Evolutionary conservation across 1,284 basidiomycete species (phyloP).

Genomic region (Cutaneotrichosporon mucoides): DNA sequence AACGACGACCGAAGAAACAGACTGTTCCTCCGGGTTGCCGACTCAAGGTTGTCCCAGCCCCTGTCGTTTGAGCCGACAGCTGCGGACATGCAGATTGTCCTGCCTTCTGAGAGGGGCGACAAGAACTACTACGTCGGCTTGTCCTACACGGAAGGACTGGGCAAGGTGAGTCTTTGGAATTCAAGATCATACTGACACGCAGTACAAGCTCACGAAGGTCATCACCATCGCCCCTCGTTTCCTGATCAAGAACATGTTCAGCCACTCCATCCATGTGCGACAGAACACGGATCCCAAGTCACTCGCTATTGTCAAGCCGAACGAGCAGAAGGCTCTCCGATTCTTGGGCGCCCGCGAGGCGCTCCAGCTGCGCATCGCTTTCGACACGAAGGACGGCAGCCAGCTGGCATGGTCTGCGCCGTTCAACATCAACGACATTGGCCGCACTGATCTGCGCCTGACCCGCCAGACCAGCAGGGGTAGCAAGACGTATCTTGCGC

Average conservation of each 20-base stretch:
- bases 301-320: conserved; percentile 56
- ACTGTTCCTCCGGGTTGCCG: conserved; percentile 75
- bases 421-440: conserved; percentile 89
- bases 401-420: conserved; percentile 71
- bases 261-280: conserved; percentile 69
- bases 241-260: conserved; percentile 77
- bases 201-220: conserved; percentile 92
- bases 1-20: conserved; percentile 74
- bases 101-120: conserved; percentile 63
- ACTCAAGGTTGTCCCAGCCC: conserved; percentile 87
- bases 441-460: conserved; percentile 64
- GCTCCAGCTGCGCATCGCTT: conserved; percentile 75
- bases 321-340: conserved; percentile 67
- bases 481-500: conserved; percentile 60
- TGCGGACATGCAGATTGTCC: conserved; percentile 79
- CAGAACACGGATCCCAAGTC: conserved; percentile 65
- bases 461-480: conserved; percentile 52
- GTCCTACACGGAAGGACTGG: conserved; percentile 87
- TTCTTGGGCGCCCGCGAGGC: conserved; percentile 59
- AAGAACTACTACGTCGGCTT: conserved; percentile 83
- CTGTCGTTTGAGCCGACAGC: conserved; percentile 85
- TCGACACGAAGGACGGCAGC: conserved; percentile 76
- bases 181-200: conserved; percentile 4
- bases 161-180: conserved; percentile 56
- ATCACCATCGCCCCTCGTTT: conserved; percentile 89